Evolutionary conservation across 2,329 filamentous ascomycete genomes (phyloP).

Genomic region (Cryoendolithus antarcticus): DNA sequence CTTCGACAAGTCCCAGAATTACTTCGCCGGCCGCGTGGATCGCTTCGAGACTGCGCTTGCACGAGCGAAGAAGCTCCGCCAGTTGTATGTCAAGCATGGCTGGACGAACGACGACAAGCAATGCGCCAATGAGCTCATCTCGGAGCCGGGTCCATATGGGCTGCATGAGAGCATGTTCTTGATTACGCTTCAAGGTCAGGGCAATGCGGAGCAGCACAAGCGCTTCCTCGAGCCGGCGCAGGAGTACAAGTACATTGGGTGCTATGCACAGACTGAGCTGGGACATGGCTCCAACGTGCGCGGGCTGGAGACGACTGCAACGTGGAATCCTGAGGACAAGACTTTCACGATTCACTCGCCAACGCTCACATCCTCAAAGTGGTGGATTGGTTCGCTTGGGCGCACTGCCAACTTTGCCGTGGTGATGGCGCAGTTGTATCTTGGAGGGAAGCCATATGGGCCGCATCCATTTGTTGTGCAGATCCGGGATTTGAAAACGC

Average conservation of each 20-base stretch:
- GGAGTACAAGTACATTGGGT: constrained; percentile 62
- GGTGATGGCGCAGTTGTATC: constrained; percentile 64
- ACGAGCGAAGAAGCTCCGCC: constrained; percentile 56
- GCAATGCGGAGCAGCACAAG: constrained; percentile 60
- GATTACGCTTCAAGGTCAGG: constrained; percentile 58
- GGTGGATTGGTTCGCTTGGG: constrained; percentile 74
- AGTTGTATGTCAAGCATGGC: constrained; percentile 52
- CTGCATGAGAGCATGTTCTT: constrained; percentile 61
- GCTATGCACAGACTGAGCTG: constrained; percentile 70
- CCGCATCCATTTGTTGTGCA: constrained; percentile 71
- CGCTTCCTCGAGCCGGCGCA: constrained; percentile 57
- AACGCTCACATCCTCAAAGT: constrained; percentile 63
- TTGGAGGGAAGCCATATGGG: constrained; percentile 55
- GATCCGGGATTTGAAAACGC: constrained; percentile 57
- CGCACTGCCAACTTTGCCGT: constrained; percentile 65
- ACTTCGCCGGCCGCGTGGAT: constrained; percentile 58
- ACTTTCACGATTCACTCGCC: constrained; percentile 66
- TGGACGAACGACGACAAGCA: constrained; percentile 55
- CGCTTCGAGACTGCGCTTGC: constrained; percentile 58
- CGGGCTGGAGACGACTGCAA: constrained; percentile 60
- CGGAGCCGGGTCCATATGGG: constrained; percentile 62
- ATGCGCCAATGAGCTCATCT: constrained; percentile 55
- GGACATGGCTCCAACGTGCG: constrained; percentile 78
- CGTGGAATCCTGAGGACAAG: constrained; percentile 61
- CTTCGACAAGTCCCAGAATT: constrained; percentile 69